phyloP scores from a whole-genome alignment of 139 green algal species.

The Auxenochlorella pyrenoidosa region DNA sequence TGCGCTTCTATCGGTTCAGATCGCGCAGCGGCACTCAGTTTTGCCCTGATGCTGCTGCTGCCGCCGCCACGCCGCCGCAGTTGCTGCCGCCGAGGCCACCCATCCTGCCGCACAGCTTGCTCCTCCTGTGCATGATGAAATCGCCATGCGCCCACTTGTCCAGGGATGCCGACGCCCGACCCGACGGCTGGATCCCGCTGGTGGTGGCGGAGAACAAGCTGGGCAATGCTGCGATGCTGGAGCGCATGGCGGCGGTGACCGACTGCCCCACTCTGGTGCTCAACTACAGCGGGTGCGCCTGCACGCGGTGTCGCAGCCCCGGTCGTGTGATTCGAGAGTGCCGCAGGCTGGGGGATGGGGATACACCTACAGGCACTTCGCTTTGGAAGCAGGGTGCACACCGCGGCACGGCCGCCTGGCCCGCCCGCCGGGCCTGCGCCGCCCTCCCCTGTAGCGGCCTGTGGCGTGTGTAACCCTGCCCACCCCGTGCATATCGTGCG shows the following conservation, averaged over 20 bases:
- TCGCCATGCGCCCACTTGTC: not conserved
- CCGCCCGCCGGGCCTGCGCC: too few relatives aligned
- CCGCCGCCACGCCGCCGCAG: not conserved
- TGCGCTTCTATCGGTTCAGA: too few relatives aligned
- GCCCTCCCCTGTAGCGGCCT: not conserved
- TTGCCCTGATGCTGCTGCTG: not conserved
- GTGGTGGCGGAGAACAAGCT: conserved; percentile 60
- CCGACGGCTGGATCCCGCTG: conserved; percentile 44
- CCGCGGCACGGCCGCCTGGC: too few relatives aligned
- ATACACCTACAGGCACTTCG: too few relatives aligned
- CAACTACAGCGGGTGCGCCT: conserved; percentile 41
- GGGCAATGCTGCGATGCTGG: conserved; percentile 22
- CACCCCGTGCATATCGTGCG: not conserved
- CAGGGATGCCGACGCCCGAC: conserved; percentile 14
- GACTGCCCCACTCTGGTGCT: conserved; percentile 30
- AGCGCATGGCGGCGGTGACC: conserved; percentile 15
- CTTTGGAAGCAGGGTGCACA: too few relatives aligned
- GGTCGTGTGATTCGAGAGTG: too few relatives aligned
- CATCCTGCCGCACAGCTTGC: not conserved
- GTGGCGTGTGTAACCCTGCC: not conserved
- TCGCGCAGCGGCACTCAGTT: not conserved
- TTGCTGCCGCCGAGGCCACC: not conserved
- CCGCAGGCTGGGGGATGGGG: too few relatives aligned
- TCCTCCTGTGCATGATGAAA: not conserved
- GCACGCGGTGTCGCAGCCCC: too few relatives aligned